A percentile compares a stretch with the other conserved stretches of the same genome.
These are phyloP conservation scores for Pleurotus pulmonarius DNA, from an alignment of 768 basidiomycete genomes.

Conservation along the genomic window DNA sequence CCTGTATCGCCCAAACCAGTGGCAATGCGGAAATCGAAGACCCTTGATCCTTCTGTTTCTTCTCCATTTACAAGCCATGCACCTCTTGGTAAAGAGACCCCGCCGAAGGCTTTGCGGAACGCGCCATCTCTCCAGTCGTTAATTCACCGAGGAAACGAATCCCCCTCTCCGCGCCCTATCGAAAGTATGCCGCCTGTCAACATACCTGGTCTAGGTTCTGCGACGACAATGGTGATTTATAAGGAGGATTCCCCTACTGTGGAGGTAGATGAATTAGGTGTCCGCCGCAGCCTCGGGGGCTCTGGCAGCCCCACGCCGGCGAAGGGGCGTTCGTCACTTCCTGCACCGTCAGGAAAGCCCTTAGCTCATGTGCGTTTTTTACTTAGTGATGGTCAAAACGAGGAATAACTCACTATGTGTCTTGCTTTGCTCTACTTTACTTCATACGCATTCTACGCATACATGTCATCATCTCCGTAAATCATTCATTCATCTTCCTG, in stretches of 20 bases:
- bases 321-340: slow-evolving; percentile 25
- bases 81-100: slow-evolving; percentile 1
- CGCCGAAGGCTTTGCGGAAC: slow-evolving; percentile 23
- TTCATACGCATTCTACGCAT: slow-evolving; percentile 24
- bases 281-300: slow-evolving; percentile 1
- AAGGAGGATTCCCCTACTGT: slow-evolving; percentile 43
- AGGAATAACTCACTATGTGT: slow-evolving; percentile 43
- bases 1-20: slow-evolving; percentile 34
- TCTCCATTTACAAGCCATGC: slow-evolving; percentile 6
- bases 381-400: slow-evolving; percentile 48
- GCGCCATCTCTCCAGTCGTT: slow-evolving; percentile 40
- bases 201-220: slow-evolving; percentile 56
- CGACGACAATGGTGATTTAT: slow-evolving; percentile 70
- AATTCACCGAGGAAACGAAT: slow-evolving; percentile 16
- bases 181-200: slow-evolving; percentile 23
- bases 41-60: slow-evolving; percentile 21
- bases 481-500: slow-evolving; percentile 19
- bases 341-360: slow-evolving; percentile 55
- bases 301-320: slow-evolving; percentile 5
- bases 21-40: slow-evolving; percentile 35
- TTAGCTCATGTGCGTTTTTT: slow-evolving; percentile 86
- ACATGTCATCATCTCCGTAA: slow-evolving; percentile 23
- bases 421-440: slow-evolving; percentile 21
- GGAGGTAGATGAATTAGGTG: slow-evolving; percentile 44
- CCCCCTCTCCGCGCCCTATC: slow-evolving; percentile 14